Percentiles rank a stretch among this genome's conserved stretches.
These are phyloP conservation scores for Colletotrichum phormii DNA, from an alignment of 2,329 filamentous ascomycete species.

Conservation along the genomic window DNA sequence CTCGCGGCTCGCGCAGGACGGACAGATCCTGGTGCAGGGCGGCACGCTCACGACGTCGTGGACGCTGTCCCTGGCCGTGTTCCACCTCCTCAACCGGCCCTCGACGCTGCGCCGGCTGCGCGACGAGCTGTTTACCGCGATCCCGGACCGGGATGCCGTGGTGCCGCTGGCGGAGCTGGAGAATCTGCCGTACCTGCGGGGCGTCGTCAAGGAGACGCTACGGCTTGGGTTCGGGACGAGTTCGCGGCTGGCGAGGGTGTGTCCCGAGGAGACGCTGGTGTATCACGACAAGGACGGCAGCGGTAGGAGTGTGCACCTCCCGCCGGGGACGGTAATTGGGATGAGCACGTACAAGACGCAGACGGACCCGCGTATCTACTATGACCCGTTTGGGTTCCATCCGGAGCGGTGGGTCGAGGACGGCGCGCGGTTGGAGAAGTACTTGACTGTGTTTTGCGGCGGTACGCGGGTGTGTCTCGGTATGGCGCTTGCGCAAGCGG, in stretches of 20 bases:
- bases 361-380: conserved; percentile 48
- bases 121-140: conserved; percentile 50
- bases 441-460: conserved; percentile 49
- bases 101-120: conserved; percentile 46
- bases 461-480: conserved; percentile 51
- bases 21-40: conserved; percentile 51
- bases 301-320: conserved; percentile 44
- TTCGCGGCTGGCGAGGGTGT: conserved; percentile 60
- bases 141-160: conserved; percentile 45
- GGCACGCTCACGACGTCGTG: conserved; percentile 55
- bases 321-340: conserved; percentile 49
- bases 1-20: conserved; percentile 51
- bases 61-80: conserved; percentile 48
- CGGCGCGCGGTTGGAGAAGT: conserved; percentile 47
- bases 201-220: conserved; percentile 63
- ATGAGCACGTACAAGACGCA: conserved; percentile 52
- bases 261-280: conserved; percentile 50
- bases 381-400: conserved; percentile 46
- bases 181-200: conserved; percentile 57
- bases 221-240: conserved; percentile 60
- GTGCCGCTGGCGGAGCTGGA: conserved; percentile 46
- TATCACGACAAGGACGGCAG: conserved; percentile 42
- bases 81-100: conserved; percentile 49
- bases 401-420: conserved; percentile 51
- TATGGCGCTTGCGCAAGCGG: conserved; percentile 51